Base-by-base conservation (phyloP, 768 basidiomycete genomes). In the Tricholoma sp. region DNA sequence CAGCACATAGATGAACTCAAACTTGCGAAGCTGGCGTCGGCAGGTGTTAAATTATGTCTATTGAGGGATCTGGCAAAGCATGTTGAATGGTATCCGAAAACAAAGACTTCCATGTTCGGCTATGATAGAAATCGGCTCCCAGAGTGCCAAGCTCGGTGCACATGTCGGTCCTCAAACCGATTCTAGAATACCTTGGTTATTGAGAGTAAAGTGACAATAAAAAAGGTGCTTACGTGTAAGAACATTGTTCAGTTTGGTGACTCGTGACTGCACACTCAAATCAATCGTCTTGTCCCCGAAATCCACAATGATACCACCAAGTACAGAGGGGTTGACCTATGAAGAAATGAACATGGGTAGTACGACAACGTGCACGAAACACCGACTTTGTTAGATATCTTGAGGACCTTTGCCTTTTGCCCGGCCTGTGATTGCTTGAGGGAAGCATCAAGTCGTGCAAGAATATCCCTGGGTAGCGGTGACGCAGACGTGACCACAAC, bases 211-310 rank as follows among this genome's bases (percentile, higher is more conserved):
- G 20, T 56, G 28, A 33, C 50, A 41, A 50, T 28, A 37, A 4
- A 53, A 47, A 37, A 50, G 45, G 8, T 17, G 77, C 90, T 61
- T 72, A 92, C 94, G 85, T 69, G 88, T 82, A 51, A 98, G 78
- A 66, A 89, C 81, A 62, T 83, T 84, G 81, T 98, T 98, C 68
- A 98, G 84, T 74, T 94, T 96, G 70, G 87, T 96, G 66, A 98
- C 93, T 54, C 92, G 91, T 33, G 92, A 93, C 50, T 86, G 87
- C 55, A 96, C 94, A 64, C 92, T 95, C 57, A 98, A 82, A 75
- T 99, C 97, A 65, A 99, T 89, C 53, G 93, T 94, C 80, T 96
- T 96, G 79, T 98, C 97, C 60, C 94, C 96, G 68, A 99, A 94
- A 76, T 99, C 97, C 50, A 99, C 88, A 58, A 98, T 80, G 57